Evolutionary conservation across 345 rosid genomes (phyloP).

Genomic region (Anacardium occidentale): DNA sequence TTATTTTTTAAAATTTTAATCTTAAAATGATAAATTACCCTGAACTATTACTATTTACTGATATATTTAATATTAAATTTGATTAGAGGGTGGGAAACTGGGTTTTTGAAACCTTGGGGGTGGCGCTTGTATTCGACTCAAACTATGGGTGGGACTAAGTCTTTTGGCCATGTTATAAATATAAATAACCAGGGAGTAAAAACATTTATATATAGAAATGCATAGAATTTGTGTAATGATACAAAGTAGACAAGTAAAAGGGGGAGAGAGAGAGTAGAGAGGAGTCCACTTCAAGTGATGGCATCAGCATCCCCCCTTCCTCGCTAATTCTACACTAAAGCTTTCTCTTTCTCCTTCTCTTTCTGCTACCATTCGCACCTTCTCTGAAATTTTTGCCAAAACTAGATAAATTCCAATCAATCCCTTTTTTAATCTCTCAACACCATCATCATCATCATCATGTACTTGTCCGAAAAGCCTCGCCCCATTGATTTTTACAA

Average conservation of each 20-base stretch:
- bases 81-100: too few species aligned
- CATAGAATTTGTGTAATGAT: not conserved
- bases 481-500: conserved; percentile 73
- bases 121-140: too few species aligned
- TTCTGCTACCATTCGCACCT: not conserved
- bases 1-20: too few species aligned
- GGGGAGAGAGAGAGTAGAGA: not conserved
- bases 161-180: too few species aligned
- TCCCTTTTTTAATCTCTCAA: not conserved
- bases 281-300: conserved; percentile 12
- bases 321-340: conserved; percentile 25
- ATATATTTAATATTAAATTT: too few species aligned
- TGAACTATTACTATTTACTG: too few species aligned
- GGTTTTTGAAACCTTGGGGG: too few species aligned
- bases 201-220: too few species aligned
- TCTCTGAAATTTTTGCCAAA: not conserved
- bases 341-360: conserved; percentile 28
- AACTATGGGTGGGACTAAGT: too few species aligned
- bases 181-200: too few species aligned
- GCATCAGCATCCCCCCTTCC: conserved; percentile 4
- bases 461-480: conserved; percentile 88
- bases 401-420: not conserved
- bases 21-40: too few species aligned
- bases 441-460: conserved; percentile 13
- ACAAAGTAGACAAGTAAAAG: not conserved